Evolutionary conservation across 495 filamentous ascomycete species (phyloP).

Genomic region (Trypethelium eluteriae): DNA sequence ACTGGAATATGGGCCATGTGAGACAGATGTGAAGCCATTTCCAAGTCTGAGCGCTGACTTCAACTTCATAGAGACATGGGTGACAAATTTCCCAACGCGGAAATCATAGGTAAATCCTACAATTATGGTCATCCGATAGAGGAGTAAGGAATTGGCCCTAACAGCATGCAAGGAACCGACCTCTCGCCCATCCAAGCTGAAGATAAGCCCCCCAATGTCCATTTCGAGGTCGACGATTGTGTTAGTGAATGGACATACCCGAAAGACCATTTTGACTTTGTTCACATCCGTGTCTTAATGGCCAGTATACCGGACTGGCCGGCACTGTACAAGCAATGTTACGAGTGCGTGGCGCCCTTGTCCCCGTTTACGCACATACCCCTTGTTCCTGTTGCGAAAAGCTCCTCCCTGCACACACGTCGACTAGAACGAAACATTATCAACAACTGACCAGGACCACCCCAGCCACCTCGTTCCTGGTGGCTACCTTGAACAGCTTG

Average conservation of each 20-base stretch:
- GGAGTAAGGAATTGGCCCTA: background rate
- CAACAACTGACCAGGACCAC: too few relatives aligned
- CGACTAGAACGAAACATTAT: too few relatives aligned
- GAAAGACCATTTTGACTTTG: constrained; percentile 44
- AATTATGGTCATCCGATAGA: too few relatives aligned
- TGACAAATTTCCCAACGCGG: constrained; percentile 3
- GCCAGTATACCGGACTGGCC: constrained; percentile 47
- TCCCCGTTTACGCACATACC: background rate
- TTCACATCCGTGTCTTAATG: constrained; percentile 48
- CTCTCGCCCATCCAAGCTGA: constrained; percentile 15
- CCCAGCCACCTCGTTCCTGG: constrained; percentile 28
- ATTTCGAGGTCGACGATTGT: constrained; percentile 48
- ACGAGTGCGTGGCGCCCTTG: background rate
- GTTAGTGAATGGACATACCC: constrained; percentile 42
- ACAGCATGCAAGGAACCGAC: constrained; percentile 6
- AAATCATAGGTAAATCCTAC: constrained; percentile 14
- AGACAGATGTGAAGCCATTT: background rate
- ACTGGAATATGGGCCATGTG: constrained; percentile 35
- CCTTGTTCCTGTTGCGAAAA: background rate
- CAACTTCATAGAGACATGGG: background rate
- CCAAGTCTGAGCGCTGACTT: background rate
- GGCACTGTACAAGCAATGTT: constrained; percentile 33
- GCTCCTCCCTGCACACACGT: too few relatives aligned
- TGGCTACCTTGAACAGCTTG: constrained; percentile 29
- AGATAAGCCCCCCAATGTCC: constrained; percentile 43